Percentiles rank a stretch among this genome's conserved stretches.
These are phyloP conservation scores for Aspergillus phoenicis DNA, from an alignment of 2,329 filamentous ascomycete genomes.

Conservation along the genomic window DNA sequence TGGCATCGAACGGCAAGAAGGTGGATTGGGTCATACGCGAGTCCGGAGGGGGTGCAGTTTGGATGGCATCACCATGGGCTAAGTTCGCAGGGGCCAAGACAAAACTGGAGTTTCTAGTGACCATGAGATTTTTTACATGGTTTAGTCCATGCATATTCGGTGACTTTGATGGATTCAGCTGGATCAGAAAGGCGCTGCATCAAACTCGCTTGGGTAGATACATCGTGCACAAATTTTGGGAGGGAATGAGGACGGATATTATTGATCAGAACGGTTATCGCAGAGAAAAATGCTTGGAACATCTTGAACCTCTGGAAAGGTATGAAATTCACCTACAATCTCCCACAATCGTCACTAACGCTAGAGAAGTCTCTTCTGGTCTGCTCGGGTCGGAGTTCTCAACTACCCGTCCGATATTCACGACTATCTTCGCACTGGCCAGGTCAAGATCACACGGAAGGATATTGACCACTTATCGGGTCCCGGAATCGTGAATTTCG, in stretches of 20 bases:
- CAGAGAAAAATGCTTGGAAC: too few species aligned
- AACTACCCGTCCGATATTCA: too few species aligned
- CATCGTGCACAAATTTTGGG: slow-evolving; percentile 3
- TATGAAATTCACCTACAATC: too few species aligned
- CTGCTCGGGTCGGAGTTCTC: too few species aligned
- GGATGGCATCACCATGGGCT: slow-evolving; percentile 10
- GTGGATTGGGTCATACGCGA: slow-evolving; percentile 34
- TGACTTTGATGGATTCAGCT: neutral
- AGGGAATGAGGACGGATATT: neutral
- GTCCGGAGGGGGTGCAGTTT: slow-evolving; percentile 24
- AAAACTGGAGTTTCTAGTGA: neutral
- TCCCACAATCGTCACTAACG: too few species aligned
- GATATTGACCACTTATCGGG: too few species aligned
- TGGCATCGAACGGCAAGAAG: slow-evolving; percentile 57
- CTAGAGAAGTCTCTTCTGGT: too few species aligned
- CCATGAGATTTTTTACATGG: neutral
- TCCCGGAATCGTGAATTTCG: too few species aligned
- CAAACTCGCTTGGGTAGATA: slow-evolving; percentile 1
- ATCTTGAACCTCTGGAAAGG: too few species aligned
- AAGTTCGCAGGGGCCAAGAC: neutral
- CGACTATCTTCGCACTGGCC: too few species aligned
- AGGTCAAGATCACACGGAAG: too few species aligned
- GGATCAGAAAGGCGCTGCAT: slow-evolving; percentile 1
- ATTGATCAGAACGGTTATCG: slow-evolving; percentile 3
- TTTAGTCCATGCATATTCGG: slow-evolving; percentile 1